Conservation (phyloP, 148 eudicot species). For the Rhododendron ferrugineum region DNA sequence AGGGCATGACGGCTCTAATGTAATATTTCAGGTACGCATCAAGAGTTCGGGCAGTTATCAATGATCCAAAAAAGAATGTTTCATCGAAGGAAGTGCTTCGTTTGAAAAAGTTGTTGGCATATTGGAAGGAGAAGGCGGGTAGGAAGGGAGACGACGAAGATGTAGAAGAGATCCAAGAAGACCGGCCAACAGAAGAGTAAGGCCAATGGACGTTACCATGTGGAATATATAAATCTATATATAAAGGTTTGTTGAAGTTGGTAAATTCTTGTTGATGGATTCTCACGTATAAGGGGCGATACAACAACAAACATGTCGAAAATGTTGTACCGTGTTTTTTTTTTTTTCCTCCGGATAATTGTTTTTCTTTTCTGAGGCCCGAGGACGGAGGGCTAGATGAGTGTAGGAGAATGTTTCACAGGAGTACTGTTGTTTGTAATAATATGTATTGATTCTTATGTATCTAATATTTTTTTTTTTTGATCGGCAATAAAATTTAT, state of each 20-base stretch:
- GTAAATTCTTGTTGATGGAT: background rate
- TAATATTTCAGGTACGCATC: slow-evolving; percentile 69
- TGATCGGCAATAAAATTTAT: no score
- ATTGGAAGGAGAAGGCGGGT: slow-evolving; percentile 98
- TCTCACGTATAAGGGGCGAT: background rate
- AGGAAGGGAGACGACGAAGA: slow-evolving; percentile 81
- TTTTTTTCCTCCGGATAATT: background rate
- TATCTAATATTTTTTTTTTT: background rate
- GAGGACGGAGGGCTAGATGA: background rate
- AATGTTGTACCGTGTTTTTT: background rate
- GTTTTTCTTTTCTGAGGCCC: background rate
- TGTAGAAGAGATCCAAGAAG: slow-evolving; percentile 88
- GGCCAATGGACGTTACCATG: slow-evolving; percentile 62
- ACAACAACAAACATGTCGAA: background rate
- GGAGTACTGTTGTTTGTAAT: background rate
- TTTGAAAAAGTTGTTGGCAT: slow-evolving; percentile 65
- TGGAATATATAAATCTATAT: slow-evolving; percentile 8
- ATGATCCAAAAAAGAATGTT: slow-evolving; percentile 88
- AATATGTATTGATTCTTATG: background rate
- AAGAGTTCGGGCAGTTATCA: slow-evolving; percentile 82
- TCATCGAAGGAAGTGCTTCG: slow-evolving; percentile 92
- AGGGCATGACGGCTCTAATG: background rate
- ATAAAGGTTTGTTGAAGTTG: background rate
- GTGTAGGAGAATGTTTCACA: background rate
- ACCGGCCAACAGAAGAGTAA: slow-evolving; percentile 44